These are phyloP conservation scores for Amanita fuliginea DNA, from an alignment of 768 basidiomycete genomes.

Conservation along the genomic window DNA sequence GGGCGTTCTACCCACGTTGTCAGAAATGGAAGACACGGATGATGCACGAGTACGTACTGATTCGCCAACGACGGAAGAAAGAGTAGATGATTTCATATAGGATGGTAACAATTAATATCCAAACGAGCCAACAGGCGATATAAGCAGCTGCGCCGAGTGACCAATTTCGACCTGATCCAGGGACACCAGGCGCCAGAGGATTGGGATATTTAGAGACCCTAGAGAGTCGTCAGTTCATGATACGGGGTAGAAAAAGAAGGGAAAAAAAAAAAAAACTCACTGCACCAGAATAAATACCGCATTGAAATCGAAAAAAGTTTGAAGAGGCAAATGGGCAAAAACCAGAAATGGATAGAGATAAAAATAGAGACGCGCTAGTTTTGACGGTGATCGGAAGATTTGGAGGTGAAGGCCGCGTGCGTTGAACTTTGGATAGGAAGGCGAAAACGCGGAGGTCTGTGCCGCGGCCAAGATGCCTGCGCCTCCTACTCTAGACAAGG, in stretches of 20 bases:
- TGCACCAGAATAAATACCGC: slow-evolving; percentile 73
- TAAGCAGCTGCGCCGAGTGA: slow-evolving; percentile 75
- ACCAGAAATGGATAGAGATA: slow-evolving; percentile 60
- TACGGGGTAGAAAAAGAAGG: background rate
- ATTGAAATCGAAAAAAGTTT: slow-evolving; percentile 87
- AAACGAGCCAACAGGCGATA: slow-evolving; percentile 68
- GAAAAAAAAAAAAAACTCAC: slow-evolving; percentile 43
- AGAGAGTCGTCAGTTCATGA: slow-evolving; percentile 4
- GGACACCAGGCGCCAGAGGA: slow-evolving; percentile 54
- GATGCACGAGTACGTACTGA: slow-evolving; percentile 44
- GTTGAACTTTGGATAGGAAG: slow-evolving; percentile 52
- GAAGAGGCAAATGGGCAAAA: slow-evolving; percentile 62
- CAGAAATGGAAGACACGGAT: slow-evolving; percentile 4
- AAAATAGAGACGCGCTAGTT: slow-evolving; percentile 46
- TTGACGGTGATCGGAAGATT: slow-evolving; percentile 51
- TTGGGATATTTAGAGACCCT: slow-evolving; percentile 73
- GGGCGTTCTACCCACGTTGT: slow-evolving; percentile 53
- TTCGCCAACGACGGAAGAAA: slow-evolving; percentile 65
- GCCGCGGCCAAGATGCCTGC: slow-evolving; percentile 17
- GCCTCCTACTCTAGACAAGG: slow-evolving; percentile 25
- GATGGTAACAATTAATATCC: slow-evolving; percentile 62
- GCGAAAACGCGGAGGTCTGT: slow-evolving; percentile 4
- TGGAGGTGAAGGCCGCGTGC: slow-evolving; percentile 58
- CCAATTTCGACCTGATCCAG: slow-evolving; percentile 72
- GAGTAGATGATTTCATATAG: slow-evolving; percentile 73